These are phyloP conservation scores for Xylariaceae sp. DNA, from an alignment of 2,329 filamentous ascomycete genomes.

Conservation along the genomic window DNA sequence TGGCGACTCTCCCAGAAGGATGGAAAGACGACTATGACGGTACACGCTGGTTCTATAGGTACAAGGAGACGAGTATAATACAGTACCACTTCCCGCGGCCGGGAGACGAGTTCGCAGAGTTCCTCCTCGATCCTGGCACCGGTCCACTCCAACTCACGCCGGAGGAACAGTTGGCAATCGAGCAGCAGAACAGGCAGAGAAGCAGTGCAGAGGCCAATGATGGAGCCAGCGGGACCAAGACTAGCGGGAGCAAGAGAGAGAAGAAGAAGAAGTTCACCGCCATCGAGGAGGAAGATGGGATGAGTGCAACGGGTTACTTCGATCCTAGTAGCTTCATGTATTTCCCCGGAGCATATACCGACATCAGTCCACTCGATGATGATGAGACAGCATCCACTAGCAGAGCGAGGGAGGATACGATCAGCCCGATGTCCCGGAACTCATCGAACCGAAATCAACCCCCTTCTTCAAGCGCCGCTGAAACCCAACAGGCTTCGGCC, in stretches of 20 bases:
- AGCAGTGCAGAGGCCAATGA: conserved; percentile 18
- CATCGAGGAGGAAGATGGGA: conserved; percentile 28
- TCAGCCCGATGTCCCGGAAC: no score
- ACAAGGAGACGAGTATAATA: conserved; percentile 46
- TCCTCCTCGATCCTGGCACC: conserved; percentile 33
- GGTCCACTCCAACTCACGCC: conserved; percentile 39
- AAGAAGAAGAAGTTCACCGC: conserved; percentile 15
- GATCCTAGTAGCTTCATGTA: conserved; percentile 50
- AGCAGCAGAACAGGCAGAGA: conserved; percentile 42
- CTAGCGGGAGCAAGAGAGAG: conserved; percentile 16
- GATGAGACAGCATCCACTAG: conserved; percentile 35
- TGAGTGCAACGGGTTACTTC: conserved; percentile 37
- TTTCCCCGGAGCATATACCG: conserved; percentile 41
- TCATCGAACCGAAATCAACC: no score
- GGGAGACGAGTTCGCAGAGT: conserved; percentile 55
- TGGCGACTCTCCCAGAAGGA: conserved; percentile 44
- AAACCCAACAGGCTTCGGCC: no score
- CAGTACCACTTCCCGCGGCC: conserved; percentile 53
- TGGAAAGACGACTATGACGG: conserved; percentile 57
- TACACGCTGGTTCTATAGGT: conserved; percentile 52
- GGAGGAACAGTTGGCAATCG: conserved; percentile 49
- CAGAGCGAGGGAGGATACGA: background rate
- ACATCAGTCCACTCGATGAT: conserved; percentile 39
- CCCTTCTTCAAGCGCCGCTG: no score
- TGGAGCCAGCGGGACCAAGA: conserved; percentile 17